Conservation (phyloP, 371 early-diverging fungal species). For the Apophysomyces ossiformis region DNA sequence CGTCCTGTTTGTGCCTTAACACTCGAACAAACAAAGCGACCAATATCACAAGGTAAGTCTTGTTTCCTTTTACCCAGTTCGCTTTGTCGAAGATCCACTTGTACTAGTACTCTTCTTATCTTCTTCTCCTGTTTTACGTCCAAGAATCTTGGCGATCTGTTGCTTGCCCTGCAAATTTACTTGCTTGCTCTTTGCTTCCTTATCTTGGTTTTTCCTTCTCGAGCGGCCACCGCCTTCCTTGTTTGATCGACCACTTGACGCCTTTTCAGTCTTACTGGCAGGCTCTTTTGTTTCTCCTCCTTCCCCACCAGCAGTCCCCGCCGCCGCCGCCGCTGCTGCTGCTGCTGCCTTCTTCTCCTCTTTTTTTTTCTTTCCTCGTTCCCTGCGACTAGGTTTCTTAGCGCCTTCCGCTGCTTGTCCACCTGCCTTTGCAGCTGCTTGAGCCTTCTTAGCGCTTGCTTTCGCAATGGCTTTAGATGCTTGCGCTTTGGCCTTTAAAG, state of each 20-base stretch:
- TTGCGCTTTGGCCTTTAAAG: slow-evolving; percentile 55
- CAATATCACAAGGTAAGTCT: not conserved
- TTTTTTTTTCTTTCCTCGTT: slow-evolving; percentile 37
- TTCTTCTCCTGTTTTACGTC: slow-evolving; percentile 16
- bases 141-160: slow-evolving; percentile 37
- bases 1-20: not conserved
- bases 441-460: slow-evolving; percentile 23
- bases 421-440: slow-evolving; percentile 12
- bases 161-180: slow-evolving; percentile 21
- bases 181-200: slow-evolving; percentile 9
- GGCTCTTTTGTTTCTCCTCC: slow-evolving; percentile 5
- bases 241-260: not conserved
- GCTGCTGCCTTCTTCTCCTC: slow-evolving; percentile 38
- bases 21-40: not conserved
- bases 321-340: not conserved
- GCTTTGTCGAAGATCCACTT: not conserved
- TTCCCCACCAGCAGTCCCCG: slow-evolving; percentile 4
- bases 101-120: not conserved
- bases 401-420: slow-evolving; percentile 16
- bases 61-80: not conserved
- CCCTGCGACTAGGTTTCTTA: slow-evolving; percentile 37
- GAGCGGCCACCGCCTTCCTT: not conserved
- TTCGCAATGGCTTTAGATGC: slow-evolving; percentile 54
- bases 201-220: slow-evolving; percentile 8
- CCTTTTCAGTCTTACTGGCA: not conserved